These are phyloP conservation scores for Citropsis articulata DNA, from an alignment of 345 rosid species.

Conservation along the genomic window DNA sequence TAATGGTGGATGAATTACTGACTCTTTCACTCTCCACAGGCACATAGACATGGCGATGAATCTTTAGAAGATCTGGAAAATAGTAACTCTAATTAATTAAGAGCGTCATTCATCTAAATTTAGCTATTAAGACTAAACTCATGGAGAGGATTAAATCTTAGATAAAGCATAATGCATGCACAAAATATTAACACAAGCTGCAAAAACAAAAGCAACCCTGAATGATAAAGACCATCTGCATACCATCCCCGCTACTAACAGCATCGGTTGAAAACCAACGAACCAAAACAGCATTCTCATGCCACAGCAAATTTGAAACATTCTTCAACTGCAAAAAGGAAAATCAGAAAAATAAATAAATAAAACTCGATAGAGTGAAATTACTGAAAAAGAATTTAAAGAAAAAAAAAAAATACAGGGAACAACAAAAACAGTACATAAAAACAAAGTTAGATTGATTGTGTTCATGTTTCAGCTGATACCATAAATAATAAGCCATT, in stretches of 20 bases:
- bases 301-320: constrained; percentile 45
- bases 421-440: background rate
- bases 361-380: background rate
- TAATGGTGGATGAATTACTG: constrained; percentile 25
- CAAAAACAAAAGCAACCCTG: background rate
- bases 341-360: too few relatives aligned
- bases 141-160: background rate
- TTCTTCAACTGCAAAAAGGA: constrained; percentile 49
- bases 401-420: background rate
- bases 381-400: background rate
- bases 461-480: background rate
- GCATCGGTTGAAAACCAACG: constrained; percentile 57
- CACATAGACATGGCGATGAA: constrained; percentile 15
- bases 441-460: background rate
- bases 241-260: constrained; percentile 53
- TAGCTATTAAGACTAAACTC: background rate
- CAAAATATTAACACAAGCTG: background rate
- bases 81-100: constrained; percentile 8
- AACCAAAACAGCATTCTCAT: constrained; percentile 45
- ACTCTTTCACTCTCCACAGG: constrained; percentile 33
- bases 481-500: background rate
- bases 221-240: background rate
- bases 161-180: background rate
- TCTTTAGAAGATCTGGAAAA: constrained; percentile 49
- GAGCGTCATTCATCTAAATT: background rate